Evolutionary conservation across 192 early-diverging fungal species (phyloP), one percentile per base, ranked within the genome.

Genomic region (Coemansia furcata): DNA sequence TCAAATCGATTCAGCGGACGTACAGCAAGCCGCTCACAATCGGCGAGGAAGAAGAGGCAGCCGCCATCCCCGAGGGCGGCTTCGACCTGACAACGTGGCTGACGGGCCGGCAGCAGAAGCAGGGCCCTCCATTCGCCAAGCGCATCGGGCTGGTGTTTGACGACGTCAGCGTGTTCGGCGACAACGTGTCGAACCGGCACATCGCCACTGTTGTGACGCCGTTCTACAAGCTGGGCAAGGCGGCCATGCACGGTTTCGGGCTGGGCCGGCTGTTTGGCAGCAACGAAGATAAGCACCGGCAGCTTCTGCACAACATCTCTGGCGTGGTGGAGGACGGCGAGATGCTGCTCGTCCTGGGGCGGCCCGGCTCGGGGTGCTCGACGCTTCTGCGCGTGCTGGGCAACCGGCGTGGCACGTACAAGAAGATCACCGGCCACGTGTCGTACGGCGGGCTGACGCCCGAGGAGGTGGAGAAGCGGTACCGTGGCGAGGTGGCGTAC

Each of bases 251-350:
- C 36, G 80, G 71, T 2, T 71, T 77, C 43, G 74, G 79, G n/a
- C 37, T 75, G 8, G 26, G 32, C 42, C 35, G 40, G 46, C 50
- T 63, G 12, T 61, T 52, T 19, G 52, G 42, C 19, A 17, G 50
- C 21, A 37, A 35, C 12, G 5, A 29, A 43, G 58, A 40, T 42
- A 61, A 66, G 63, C 30, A 74, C 32, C 62, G 82, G 32, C 46
- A 79, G 66, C 23, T 95, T 49, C 74, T 93, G 19, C 60, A 82
- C 40, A 70, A 80, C 12, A 68, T 89, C 59, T 86, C 75, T 17
- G 93, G 93, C 17, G 88, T 87, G 59, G 80, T 87, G 39, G 85
- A 87, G 42, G 87, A 89, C 21, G 92, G 93, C 26, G 91, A 95
- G 73, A 85, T 87, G 85, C 66, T 86, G 33, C 77, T 90, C 38